A percentile compares a stretch with the other conserved stretches of the same genome.
These are phyloP conservation scores for Stemphylium beticola DNA, from an alignment of 2,329 filamentous ascomycete species.

Conservation along the genomic window DNA sequence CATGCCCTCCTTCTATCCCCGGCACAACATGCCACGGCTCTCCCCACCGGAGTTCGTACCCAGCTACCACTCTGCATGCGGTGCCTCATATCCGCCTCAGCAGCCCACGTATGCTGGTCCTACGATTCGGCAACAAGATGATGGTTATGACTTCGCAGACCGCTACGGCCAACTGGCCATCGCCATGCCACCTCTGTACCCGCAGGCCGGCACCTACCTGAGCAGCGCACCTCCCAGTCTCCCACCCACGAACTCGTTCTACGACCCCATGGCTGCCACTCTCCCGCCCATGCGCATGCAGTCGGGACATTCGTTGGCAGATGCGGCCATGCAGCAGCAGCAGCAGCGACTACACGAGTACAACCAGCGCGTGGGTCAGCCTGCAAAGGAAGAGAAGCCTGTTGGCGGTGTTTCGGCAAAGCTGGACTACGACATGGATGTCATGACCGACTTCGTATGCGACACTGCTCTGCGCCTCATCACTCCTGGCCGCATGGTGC, in stretches of 20 bases:
- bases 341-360: constrained; percentile 52
- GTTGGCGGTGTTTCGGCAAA: constrained; percentile 89
- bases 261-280: constrained; percentile 54
- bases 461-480: constrained; percentile 82
- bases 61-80: constrained; percentile 53
- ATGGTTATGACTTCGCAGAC: constrained; percentile 54
- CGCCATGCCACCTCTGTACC: constrained; percentile 49
- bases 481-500: constrained; percentile 66
- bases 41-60: constrained; percentile 58
- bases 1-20: constrained; percentile 61
- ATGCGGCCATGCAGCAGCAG: constrained; percentile 47
- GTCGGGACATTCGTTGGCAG: constrained; percentile 47
- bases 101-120: constrained; percentile 53
- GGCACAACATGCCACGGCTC: constrained; percentile 52
- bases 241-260: constrained; percentile 49
- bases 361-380: constrained; percentile 47
- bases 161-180: constrained; percentile 54
- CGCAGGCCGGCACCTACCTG: constrained; percentile 49
- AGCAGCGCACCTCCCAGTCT: constrained; percentile 46
- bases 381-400: constrained; percentile 67
- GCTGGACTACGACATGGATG: constrained; percentile 94
- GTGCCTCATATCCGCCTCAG: constrained; percentile 53
- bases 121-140: constrained; percentile 51
- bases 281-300: constrained; percentile 56
- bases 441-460: constrained; percentile 93